phyloP scores from a whole-genome alignment of 768 basidiomycete genomes.

The Hericium erinaceus region DNA sequence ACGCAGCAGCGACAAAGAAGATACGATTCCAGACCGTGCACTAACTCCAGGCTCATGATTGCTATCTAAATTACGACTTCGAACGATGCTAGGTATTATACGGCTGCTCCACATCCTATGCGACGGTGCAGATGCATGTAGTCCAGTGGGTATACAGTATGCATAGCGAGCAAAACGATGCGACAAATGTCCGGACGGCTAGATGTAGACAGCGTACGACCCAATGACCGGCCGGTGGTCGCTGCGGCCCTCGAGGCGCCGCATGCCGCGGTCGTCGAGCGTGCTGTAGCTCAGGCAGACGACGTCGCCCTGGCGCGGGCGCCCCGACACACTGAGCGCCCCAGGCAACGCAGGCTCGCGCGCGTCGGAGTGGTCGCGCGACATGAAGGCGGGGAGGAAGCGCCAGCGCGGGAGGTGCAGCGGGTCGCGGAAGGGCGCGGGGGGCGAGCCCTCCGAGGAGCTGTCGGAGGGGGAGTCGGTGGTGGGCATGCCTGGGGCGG shows the following conservation, averaged over 20 bases:
- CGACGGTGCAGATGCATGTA: not conserved
- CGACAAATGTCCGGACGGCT: not conserved
- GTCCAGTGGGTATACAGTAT: not conserved
- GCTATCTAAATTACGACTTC: conserved; percentile 99
- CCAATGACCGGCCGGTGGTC: conserved; percentile 86
- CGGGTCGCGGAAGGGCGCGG: not conserved
- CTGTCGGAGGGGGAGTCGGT: not conserved
- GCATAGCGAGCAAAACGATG: not conserved
- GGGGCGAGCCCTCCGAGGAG: not conserved
- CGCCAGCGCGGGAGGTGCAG: conserved; percentile 8
- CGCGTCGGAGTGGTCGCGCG: conserved; percentile 5
- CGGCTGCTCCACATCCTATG: not conserved
- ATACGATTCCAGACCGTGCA: conserved; percentile 37
- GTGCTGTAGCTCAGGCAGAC: conserved; percentile 65
- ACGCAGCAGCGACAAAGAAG: too few species aligned
- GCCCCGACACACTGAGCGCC: conserved; percentile 11
- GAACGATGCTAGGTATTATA: conserved; percentile 56
- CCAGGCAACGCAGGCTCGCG: not conserved
- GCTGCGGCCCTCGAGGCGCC: conserved; percentile 64
- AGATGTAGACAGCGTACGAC: conserved; percentile 59
- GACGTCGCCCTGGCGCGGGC: conserved; percentile 56
- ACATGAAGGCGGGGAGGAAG: conserved; percentile 8
- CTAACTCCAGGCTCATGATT: conserved; percentile 96
- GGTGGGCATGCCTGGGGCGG: not conserved
- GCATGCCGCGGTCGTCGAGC: conserved; percentile 68